phyloP scores from a whole-genome alignment of 1,284 basidiomycete genomes.

The Exobasidium rhododendri region DNA sequence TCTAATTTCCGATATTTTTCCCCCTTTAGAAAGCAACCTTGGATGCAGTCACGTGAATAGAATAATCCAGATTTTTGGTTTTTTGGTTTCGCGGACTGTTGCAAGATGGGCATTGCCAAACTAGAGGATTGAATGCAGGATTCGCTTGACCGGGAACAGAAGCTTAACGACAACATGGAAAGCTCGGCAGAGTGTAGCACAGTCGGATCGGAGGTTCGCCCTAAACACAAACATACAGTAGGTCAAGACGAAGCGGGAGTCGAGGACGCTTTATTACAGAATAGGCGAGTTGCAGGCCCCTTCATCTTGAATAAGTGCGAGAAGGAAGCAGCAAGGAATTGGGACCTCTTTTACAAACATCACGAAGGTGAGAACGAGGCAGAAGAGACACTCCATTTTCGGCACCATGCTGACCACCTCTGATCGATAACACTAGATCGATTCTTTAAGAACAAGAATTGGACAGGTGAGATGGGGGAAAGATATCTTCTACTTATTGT shows the following conservation, averaged over 20 bases:
- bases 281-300: slow-evolving; percentile 33
- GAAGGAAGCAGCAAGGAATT: slow-evolving; percentile 43
- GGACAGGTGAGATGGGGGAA: slow-evolving; percentile 34
- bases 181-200: background rate
- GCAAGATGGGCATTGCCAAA: too few species aligned
- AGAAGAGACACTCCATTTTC: background rate
- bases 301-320: slow-evolving; percentile 45
- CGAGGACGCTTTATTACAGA: slow-evolving; percentile 25
- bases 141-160: too few species aligned
- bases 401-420: background rate
- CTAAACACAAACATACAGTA: slow-evolving; percentile 10
- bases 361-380: slow-evolving; percentile 21
- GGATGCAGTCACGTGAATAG: too few species aligned
- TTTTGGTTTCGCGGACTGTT: too few species aligned
- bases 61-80: too few species aligned
- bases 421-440: slow-evolving; percentile 24
- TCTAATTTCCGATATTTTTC: too few species aligned
- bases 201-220: too few species aligned
- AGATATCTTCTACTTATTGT: too few species aligned
- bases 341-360: slow-evolving; percentile 55
- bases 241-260: slow-evolving; percentile 4
- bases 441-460: slow-evolving; percentile 57
- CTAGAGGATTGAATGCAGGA: too few species aligned
- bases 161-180: too few species aligned
- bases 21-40: too few species aligned